Evolutionary conservation across 208 protist genomes (phyloP), one percentile per base, ranked within the genome.

Genomic region (Vickermania ingenoplastis): DNA sequence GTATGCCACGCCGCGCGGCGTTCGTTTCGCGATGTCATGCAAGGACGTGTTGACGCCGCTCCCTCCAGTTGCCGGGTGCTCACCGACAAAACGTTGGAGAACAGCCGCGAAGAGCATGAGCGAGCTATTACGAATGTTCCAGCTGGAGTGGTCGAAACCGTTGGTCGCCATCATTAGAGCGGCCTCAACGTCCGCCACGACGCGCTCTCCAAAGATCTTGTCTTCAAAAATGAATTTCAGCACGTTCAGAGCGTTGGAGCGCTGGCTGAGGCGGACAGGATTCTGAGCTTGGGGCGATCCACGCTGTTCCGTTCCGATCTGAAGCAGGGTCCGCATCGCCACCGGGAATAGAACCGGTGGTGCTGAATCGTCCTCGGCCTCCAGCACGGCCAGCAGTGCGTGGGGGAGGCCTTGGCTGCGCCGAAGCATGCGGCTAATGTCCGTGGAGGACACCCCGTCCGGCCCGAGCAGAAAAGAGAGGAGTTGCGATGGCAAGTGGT

Each of bases 201-300:
- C 60, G 45, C 82, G 73, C 14, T 86, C 81, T 1, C 80, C 70
- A 52, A 96, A 81, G 7, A 69, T 30, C 49, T 82, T 92, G 61
- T 96, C 82, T 54, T 96, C 89, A 66, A 95, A 94, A 29, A 97
- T 74, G 67, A 94, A 96, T 69, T 93, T 94, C 41, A 97, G 60
- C 25, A 97, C 90, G 68, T 97, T 96, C 13, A 97, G 64, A 13
- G 86, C 86, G 59, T 97, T 95, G 2, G 87, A 89, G 51, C 79
- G 82, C 60, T 90, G 87, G 29, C 84, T 85, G 25, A 69, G 70
- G 14, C 48, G 51, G 23, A 83, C 68, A 7, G 78, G 73, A 31
- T 14, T 22, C 11, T 57, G 51, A 23, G 29, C 27, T 29, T 72
- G 25, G 41, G 30, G 23, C 22, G 21, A 0, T 1, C 31, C 2